phyloP scores from a whole-genome alignment of 2,329 filamentous ascomycete genomes.

The Sordariomycetes sp. region DNA sequence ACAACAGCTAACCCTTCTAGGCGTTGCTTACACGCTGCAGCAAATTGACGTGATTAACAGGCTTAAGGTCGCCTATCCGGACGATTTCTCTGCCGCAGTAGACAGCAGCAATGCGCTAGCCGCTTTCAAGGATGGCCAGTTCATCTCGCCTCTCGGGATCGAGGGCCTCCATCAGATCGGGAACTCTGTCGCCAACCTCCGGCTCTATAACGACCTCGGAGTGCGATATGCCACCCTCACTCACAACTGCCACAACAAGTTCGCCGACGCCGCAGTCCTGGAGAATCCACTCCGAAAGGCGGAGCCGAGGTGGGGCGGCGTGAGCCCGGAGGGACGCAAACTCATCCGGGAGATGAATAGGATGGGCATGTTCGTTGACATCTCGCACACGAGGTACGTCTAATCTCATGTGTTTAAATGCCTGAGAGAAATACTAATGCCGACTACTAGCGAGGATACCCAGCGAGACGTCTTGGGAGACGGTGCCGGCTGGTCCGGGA shows the following conservation, averaged over 20 bases:
- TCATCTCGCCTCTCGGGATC: slow-evolving; percentile 69
- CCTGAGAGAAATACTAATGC: background rate
- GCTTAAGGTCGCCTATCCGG: slow-evolving; percentile 49
- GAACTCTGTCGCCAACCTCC: slow-evolving; percentile 64
- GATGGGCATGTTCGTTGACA: slow-evolving; percentile 85
- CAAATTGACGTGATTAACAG: slow-evolving; percentile 64
- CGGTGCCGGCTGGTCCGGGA: slow-evolving; percentile 51
- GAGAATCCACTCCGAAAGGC: slow-evolving; percentile 36
- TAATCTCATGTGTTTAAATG: slow-evolving; percentile 10
- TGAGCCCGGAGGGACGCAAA: slow-evolving; percentile 55
- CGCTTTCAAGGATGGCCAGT: slow-evolving; percentile 45
- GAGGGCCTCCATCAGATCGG: slow-evolving; percentile 92
- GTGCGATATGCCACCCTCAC: slow-evolving; percentile 82
- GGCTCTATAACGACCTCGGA: slow-evolving; percentile 63
- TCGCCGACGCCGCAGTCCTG: slow-evolving; percentile 69
- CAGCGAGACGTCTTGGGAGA: slow-evolving; percentile 72
- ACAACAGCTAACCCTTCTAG: slow-evolving; percentile 15
- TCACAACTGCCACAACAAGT: slow-evolving; percentile 87
- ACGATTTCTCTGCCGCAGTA: slow-evolving; percentile 52
- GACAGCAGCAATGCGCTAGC: slow-evolving; percentile 47
- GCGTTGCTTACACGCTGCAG: slow-evolving; percentile 53
- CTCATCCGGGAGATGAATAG: slow-evolving; percentile 86
- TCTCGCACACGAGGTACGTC: slow-evolving; percentile 49
- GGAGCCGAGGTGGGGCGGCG: slow-evolving; percentile 52
- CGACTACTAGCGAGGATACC: slow-evolving; percentile 47